Evolutionary conservation across 208 protist genomes (phyloP).

Genomic region (Lotmaria passim): DNA sequence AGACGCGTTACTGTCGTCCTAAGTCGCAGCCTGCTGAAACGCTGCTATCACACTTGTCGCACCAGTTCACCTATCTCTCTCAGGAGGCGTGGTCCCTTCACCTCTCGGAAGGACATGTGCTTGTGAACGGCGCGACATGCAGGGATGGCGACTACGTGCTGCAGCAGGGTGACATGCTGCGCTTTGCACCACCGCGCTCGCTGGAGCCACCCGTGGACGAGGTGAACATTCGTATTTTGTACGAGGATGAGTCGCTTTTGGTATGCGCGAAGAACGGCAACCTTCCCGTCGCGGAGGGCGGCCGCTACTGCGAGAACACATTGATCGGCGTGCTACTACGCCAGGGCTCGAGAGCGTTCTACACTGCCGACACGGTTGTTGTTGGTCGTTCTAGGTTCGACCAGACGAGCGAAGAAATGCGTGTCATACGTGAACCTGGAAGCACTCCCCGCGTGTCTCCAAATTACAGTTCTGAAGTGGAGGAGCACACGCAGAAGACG

Average conservation of each 20-base stretch:
- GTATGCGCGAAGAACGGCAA: conserved; percentile 82
- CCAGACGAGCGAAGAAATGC: background rate
- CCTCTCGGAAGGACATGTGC: conserved; percentile 50
- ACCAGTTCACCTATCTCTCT: conserved; percentile 67
- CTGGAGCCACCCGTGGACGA: conserved; percentile 78
- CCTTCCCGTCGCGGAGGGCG: conserved; percentile 83
- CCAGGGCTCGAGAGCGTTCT: conserved; percentile 5
- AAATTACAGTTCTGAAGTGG: no score
- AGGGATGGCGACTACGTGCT: conserved; percentile 36
- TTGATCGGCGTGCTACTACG: conserved; percentile 59
- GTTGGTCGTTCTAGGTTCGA: background rate
- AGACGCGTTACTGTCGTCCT: conserved; percentile 67
- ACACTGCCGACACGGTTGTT: conserved; percentile 7
- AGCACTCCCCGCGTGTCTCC: no score
- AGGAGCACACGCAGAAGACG: no score
- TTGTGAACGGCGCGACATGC: conserved; percentile 33
- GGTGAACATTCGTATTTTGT: conserved; percentile 51
- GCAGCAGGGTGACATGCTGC: conserved; percentile 57
- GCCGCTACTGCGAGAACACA: conserved; percentile 84
- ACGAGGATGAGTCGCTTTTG: conserved; percentile 59
- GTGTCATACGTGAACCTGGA: background rate
- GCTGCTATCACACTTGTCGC: conserved; percentile 51
- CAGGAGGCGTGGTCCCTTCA: conserved; percentile 58
- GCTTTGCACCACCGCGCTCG: conserved; percentile 69
- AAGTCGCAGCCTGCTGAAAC: conserved; percentile 47